Percentiles rank a stretch among this genome's conserved stretches.
Evolutionary conservation across 148 eudicot species (phyloP).

Genomic region (Talinum fruticosum): DNA sequence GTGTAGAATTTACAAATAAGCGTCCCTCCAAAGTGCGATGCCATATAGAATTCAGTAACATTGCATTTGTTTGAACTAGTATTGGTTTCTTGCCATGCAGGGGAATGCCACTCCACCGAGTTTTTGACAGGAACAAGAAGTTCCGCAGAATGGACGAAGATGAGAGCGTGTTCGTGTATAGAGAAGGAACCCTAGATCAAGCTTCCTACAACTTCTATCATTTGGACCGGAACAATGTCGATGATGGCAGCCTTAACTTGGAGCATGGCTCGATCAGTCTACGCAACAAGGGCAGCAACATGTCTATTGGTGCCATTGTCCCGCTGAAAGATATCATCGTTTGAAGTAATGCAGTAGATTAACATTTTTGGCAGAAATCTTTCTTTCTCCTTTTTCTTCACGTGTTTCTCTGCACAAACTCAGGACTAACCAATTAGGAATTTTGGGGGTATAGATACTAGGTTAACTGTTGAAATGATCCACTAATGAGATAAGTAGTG

Average conservation of each 20-base stretch:
- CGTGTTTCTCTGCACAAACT: neutral
- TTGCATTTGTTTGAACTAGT: neutral
- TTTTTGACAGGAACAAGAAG: constrained; percentile 32
- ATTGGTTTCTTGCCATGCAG: constrained; percentile 16
- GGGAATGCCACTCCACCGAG: constrained; percentile 45
- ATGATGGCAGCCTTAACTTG: neutral
- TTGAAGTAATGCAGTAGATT: neutral
- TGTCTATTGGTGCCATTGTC: constrained; percentile 23
- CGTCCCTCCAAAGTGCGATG: no score
- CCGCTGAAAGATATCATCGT: constrained; percentile 36
- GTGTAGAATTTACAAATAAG: no score
- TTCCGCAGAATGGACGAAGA: constrained; percentile 38
- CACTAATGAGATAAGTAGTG: no score
- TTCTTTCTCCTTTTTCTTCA: no score
- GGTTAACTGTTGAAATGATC: no score
- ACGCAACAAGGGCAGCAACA: constrained; percentile 30
- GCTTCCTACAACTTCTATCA: constrained; percentile 19
- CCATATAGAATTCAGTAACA: no score
- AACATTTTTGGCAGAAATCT: neutral
- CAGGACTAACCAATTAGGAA: neutral
- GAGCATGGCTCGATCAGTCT: constrained; percentile 17
- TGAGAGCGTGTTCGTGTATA: constrained; percentile 37
- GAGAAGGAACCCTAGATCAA: constrained; percentile 49
- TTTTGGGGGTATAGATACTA: no score
- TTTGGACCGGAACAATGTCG: constrained; percentile 11